Percentiles rank a stretch among this genome's conserved stretches.
phyloP scores from a whole-genome alignment of 345 rosid genomes.

The Ceriops tagal region DNA sequence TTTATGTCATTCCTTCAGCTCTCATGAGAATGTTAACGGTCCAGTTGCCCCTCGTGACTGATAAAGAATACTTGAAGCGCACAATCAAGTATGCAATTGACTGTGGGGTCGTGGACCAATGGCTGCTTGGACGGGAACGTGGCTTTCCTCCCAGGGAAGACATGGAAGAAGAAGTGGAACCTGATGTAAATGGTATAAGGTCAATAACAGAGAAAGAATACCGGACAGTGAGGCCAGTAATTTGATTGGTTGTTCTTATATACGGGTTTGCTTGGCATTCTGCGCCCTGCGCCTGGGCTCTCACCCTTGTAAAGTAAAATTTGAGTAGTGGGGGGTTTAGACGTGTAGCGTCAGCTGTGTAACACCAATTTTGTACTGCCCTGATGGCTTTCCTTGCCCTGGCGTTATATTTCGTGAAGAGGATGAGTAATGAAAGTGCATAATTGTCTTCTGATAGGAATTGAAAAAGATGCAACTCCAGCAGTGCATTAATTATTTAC shows the following conservation, averaged over 20 bases:
- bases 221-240: slow-evolving; percentile 42
- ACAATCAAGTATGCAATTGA: slow-evolving; percentile 66
- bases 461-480: no score
- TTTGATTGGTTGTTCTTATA: slow-evolving; percentile 11
- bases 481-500: no score
- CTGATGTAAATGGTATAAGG: slow-evolving; percentile 51
- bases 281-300: neutral
- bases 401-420: neutral
- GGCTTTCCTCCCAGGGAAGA: slow-evolving; percentile 79
- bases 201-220: slow-evolving; percentile 64
- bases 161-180: slow-evolving; percentile 47
- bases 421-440: no score
- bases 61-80: slow-evolving; percentile 60
- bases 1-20: slow-evolving; percentile 40
- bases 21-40: slow-evolving; percentile 80
- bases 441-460: no score
- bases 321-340: neutral
- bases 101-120: slow-evolving; percentile 82
- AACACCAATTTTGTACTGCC: slow-evolving; percentile 22
- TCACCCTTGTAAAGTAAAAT: slow-evolving; percentile 23
- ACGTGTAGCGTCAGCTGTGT: slow-evolving; percentile 4
- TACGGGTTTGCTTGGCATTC: slow-evolving; percentile 1
- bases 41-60: slow-evolving; percentile 61
- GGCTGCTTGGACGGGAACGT: slow-evolving; percentile 52
- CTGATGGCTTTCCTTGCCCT: neutral